Percentiles rank a stretch among this genome's conserved stretches.
These are phyloP conservation scores for Phaeomoniella chlamydospora DNA, from an alignment of 2,329 filamentous ascomycete genomes.

Conservation along the genomic window DNA sequence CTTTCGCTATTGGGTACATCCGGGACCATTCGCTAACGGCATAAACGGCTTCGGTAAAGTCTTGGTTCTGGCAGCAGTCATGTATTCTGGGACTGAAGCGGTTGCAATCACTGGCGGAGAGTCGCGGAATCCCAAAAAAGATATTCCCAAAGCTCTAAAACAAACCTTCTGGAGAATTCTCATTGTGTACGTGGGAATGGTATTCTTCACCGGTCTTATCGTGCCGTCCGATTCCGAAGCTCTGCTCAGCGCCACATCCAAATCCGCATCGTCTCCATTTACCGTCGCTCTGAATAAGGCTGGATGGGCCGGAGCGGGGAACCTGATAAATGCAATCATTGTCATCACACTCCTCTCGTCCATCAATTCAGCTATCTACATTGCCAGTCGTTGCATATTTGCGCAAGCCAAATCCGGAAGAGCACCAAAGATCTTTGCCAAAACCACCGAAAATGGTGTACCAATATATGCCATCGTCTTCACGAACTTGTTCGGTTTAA, in stretches of 20 bases:
- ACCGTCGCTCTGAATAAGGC: slow-evolving; percentile 61
- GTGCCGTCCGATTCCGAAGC: slow-evolving; percentile 54
- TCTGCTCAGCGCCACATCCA: slow-evolving; percentile 45
- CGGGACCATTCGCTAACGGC: slow-evolving; percentile 19
- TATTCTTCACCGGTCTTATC: slow-evolving; percentile 61
- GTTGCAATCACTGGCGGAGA: slow-evolving; percentile 27
- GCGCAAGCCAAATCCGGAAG: too few relatives aligned
- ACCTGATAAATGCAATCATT: slow-evolving; percentile 67
- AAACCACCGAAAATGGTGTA: slow-evolving; percentile 31
- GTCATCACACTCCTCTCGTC: slow-evolving; percentile 58
- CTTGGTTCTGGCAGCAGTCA: slow-evolving; percentile 21
- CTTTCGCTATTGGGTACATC: slow-evolving; percentile 22
- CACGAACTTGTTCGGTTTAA: slow-evolving; percentile 8
- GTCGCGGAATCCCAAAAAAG: slow-evolving; percentile 30
- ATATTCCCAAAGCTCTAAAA: slow-evolving; percentile 28
- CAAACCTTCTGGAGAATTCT: slow-evolving; percentile 27
- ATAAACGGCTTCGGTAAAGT: slow-evolving; percentile 21
- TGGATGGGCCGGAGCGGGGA: slow-evolving; percentile 57
- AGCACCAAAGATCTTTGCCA: too few relatives aligned
- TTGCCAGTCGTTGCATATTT: too few relatives aligned
- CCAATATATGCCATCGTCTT: slow-evolving; percentile 8
- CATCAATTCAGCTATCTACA: slow-evolving; percentile 64
- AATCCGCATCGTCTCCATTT: slow-evolving; percentile 57
- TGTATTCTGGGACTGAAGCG: slow-evolving; percentile 22
- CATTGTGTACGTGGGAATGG: slow-evolving; percentile 53